Evolutionary conservation across 805 yeast genomes (phyloP), one percentile per base, ranked within the genome.

Genomic region (Yarrowia yakushimensis): DNA sequence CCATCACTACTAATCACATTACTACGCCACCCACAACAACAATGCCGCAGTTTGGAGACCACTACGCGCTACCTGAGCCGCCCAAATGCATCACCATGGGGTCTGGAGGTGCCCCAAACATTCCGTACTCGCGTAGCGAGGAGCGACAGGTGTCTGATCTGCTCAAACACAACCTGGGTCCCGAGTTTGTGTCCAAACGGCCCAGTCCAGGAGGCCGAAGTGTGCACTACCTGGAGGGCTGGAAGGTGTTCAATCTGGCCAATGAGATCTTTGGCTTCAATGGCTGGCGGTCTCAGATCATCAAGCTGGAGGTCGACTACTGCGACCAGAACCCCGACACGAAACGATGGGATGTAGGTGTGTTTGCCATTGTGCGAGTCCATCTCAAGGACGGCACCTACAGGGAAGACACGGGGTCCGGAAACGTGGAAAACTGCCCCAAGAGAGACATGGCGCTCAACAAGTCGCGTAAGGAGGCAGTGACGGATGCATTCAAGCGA

Each of bases 391-490:
- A 89, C 70, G 97, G 97, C 0, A 85, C 96, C 0, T 87, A 77
- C 69, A 90, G 86, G 62, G 94, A 87, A 69, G 88, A 87, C 64
- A 79, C 82, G 22, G 97, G 97, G 0, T 81, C 82, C 65, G 96
- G 96, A 6, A 82, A 80, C 57, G 81, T 83, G 22, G 89, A 85
- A 34, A 86, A 85, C 64, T 70, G 68, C 5, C 62, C 66, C 20
- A 39, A 30, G 18, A 85, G 83, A 70, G 86, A 87, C 1, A 82
- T 82, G 75, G 93, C 96, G 0, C 86, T 82, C 71, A 90, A 84
- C 61, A 90, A 88, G 70, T 87, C 96, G 63, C 85, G 84, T 71
- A 88, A 90, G 68, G 94, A 88, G 68, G 94, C 96, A 0, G 81
- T 86, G n/a, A 87, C 92, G 0, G 92, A 88, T 72, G 97, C 88